Evolutionary conservation across 106 monocot genomes (phyloP).

Genomic region (Dendrobium chrysotoxum): DNA sequence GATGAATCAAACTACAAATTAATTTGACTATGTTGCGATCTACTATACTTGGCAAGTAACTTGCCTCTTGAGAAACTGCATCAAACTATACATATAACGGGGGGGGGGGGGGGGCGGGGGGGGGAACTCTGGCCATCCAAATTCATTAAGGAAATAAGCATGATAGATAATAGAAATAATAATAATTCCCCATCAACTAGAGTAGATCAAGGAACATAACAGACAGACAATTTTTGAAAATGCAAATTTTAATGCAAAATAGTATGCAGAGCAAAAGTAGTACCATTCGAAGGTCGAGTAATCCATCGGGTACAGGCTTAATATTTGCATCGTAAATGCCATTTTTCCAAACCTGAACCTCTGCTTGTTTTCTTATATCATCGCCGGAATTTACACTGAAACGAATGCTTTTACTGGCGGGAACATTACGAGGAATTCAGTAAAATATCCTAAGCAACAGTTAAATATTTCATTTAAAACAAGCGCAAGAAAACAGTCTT

Average conservation of each 20-base stretch:
- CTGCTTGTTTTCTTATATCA: slow-evolving; percentile 60
- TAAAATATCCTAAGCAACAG: background rate
- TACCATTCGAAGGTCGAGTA: slow-evolving; percentile 78
- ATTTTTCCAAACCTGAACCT: slow-evolving; percentile 82
- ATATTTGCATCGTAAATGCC: slow-evolving; percentile 27
- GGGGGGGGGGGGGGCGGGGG: too few relatives aligned
- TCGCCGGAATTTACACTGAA: slow-evolving; percentile 69
- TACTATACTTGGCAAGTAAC: too few relatives aligned
- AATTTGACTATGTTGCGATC: too few relatives aligned
- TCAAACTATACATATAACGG: background rate
- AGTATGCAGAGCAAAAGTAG: background rate
- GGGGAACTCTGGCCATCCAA: too few relatives aligned
- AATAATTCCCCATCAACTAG: background rate
- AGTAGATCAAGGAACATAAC: background rate
- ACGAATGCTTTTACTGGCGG: slow-evolving; percentile 50
- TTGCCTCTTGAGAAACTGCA: background rate
- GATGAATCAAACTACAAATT: too few relatives aligned
- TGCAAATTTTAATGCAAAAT: background rate
- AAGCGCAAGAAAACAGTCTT: background rate
- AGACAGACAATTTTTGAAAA: background rate
- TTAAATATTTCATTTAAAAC: background rate
- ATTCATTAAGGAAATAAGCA: too few relatives aligned
- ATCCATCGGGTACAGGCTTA: slow-evolving; percentile 38
- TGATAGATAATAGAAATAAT: background rate
- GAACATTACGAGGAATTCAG: slow-evolving; percentile 5